Base-by-base conservation (phyloP, 345 rosid genomes). In the Corymbia maculata region DNA sequence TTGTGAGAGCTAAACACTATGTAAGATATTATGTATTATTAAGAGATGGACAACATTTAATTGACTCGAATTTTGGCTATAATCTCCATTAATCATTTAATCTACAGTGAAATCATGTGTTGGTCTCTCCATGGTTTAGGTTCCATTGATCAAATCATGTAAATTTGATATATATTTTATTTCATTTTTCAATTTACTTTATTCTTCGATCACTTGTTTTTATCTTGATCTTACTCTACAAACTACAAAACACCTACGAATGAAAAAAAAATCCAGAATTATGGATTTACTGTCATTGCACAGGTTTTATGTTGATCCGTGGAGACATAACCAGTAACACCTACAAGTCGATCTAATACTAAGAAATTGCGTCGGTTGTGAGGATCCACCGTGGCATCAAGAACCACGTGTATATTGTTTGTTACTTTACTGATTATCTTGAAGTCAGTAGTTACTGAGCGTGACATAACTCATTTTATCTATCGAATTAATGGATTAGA, bases 141-240 rank as follows among this genome's bases (percentile, higher is more conserved):
- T 3, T 4, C 36, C 9, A 70, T 70, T 0, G 4, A 32, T 30
- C 12, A 0, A 42, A 32, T 19, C 24, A 17, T 14, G 7, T 70
- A 32, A 70, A 32, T 70, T 5, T 2, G 1, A 9, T 15, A 45
- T 2, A 2, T 0, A 0, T 70, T 70, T 68, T 6, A 30, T 32
- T 32, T 17, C 45, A 2, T 68, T 68, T 70, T 17, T 5, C 21
- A 0, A 0, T 70, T 70, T 32, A 68, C 30, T 15, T 14, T 30
- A 68, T 70, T 70, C 2, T 15, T 42, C 3, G 21, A 36, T 70
- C 3, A 11, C 17, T 68, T 68, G 8, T 6, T 36, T 70, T 17
- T 42, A 32, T 70, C 7, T 21, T 19, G 36, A 36, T 36, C 82
- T 19, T 70, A 36, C 82, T 36, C 47, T 13, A 70, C 19, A 70